phyloP scores from a whole-genome alignment of 1,284 basidiomycete species.

The Cutaneotrichosporon dermatis region DNA sequence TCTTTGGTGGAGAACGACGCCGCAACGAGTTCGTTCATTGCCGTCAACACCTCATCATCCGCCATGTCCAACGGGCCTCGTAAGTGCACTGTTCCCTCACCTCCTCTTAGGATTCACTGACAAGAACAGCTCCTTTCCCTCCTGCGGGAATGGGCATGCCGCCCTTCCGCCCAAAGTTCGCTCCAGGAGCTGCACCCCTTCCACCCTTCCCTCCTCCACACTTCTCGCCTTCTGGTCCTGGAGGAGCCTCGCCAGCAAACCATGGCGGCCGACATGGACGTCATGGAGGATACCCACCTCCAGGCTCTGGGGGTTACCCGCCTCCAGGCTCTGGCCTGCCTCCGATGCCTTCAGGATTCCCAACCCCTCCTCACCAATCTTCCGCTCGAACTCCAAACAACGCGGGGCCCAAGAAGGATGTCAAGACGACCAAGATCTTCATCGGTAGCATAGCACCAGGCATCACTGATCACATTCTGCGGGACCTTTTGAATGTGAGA shows the following conservation, averaged over 20 bases:
- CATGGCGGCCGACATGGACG: not conserved
- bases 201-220: slow-evolving; percentile 22
- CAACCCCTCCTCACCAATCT: not conserved
- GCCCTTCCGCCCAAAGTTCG: slow-evolving; percentile 32
- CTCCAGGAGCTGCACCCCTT: slow-evolving; percentile 19
- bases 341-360: slow-evolving; percentile 1
- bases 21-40: not conserved
- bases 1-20: not conserved
- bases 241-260: not conserved
- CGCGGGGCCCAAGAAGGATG: slow-evolving; percentile 26
- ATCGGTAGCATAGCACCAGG: slow-evolving; percentile 94
- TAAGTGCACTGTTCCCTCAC: not conserved
- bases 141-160: slow-evolving; percentile 19
- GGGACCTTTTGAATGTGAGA: slow-evolving; percentile 70
- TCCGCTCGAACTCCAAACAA: not conserved
- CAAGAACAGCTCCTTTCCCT: slow-evolving; percentile 3
- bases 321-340: slow-evolving; percentile 1
- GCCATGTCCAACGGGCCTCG: slow-evolving; percentile 12
- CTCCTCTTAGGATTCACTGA: too few relatives aligned
- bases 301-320: not conserved
- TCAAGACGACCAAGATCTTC: slow-evolving; percentile 63
- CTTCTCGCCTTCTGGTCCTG: not conserved
- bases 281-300: not conserved
- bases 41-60: not conserved
- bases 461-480: slow-evolving; percentile 70